Base-by-base conservation (phyloP, 106 monocot genomes). In the Phalaenopsis aphrodite region DNA sequence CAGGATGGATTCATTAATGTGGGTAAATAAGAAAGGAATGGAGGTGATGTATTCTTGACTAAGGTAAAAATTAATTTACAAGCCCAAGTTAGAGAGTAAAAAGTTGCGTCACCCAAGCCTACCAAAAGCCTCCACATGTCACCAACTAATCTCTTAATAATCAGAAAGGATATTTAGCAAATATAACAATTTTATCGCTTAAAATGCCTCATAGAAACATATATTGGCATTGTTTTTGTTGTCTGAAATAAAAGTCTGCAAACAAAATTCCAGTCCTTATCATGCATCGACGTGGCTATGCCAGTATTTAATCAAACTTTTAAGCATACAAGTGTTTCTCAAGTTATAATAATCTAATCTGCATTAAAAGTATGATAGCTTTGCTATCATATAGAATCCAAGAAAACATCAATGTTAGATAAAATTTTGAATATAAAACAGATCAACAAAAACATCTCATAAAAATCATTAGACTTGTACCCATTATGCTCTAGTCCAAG, bases 401-500 rank as follows among this genome's bases (percentile, higher is more conserved):
- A 39, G 12, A 2, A 69, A 69, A 69, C 12, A 69, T 23, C 24
- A 69, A 39, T 5, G 12, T 14, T 69, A 69, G 39, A 69, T 69
- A 36, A 41, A n/a, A 21, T 69, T 41, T 15, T 16, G 41, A 71
- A 71, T 30, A 19, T 5, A 41, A 43, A 74, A 45, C 43, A 42
- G 10, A 76, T 11, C 42, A 24, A 76, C 48, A 42, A 52, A 74
- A 74, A 15, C 15, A 74, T 42, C 43, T 74, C 74, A 45, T n/a
- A 19, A 74, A 38, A 42, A 19, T n/a, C 74, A 11, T 15, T 43
- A 56, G 21, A 71, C 24, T 78, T 86, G 39, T 86, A 92, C 97
- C 94, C 90, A 73, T 94, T 98, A 83, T 98, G 97, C 78, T 98
- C 94, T 48, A 98, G 64, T 4, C 97, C 97, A 80, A 98, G 94